These are phyloP conservation scores for Mycosarcoma maydis DNA, from an alignment of 1,284 basidiomycete genomes.

Conservation along the genomic window DNA sequence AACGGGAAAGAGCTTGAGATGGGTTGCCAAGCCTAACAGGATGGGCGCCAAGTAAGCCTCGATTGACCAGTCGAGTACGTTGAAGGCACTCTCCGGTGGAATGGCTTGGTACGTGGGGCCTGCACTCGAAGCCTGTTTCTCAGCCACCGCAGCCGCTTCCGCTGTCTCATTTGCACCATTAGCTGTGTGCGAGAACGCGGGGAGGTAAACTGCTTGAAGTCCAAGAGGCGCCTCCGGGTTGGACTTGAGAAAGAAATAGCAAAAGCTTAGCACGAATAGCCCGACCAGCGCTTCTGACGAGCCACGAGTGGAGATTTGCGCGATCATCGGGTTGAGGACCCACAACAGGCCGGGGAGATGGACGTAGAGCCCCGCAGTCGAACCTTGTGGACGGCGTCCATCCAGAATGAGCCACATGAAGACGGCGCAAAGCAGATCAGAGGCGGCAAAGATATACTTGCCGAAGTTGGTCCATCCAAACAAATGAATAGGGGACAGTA, in stretches of 20 bases:
- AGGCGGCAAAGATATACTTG: constrained; percentile 86
- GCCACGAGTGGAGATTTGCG: constrained; percentile 94
- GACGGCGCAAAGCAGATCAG: constrained; percentile 82
- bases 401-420: constrained; percentile 78
- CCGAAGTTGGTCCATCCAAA: constrained; percentile 70
- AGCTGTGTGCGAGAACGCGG: constrained; percentile 7
- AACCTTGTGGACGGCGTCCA: constrained; percentile 36
- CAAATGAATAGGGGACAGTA: constrained; percentile 81
- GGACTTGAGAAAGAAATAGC: constrained; percentile 68
- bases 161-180: neutral
- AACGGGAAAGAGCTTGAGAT: constrained; percentile 76
- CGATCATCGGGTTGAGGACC: constrained; percentile 91
- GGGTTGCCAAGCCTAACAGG: constrained; percentile 56
- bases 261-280: constrained; percentile 78
- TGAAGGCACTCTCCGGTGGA: constrained; percentile 40
- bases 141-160: neutral
- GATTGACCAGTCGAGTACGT: constrained; percentile 46
- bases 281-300: constrained; percentile 91
- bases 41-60: constrained; percentile 51
- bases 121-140: neutral
- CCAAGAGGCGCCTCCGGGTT: constrained; percentile 54
- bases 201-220: constrained; percentile 9
- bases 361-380: constrained; percentile 30
- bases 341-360: constrained; percentile 72
- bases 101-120: constrained; percentile 21